Conservation (phyloP, 768 basidiomycete genomes). For the Leccinum longicurvipes region DNA sequence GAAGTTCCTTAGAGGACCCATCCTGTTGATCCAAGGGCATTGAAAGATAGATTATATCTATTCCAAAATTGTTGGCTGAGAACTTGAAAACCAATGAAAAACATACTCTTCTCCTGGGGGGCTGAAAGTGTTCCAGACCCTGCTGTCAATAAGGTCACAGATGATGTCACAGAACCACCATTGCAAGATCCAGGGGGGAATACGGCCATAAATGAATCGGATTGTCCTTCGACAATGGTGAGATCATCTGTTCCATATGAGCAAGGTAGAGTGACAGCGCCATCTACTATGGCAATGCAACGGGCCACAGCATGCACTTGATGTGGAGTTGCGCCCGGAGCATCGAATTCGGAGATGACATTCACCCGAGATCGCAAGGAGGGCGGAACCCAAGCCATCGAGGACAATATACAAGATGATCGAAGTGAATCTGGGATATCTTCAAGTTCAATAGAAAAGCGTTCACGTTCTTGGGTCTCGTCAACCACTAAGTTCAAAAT, state of each 20-base stretch:
- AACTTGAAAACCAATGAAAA: not conserved
- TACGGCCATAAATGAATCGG: slow-evolving; percentile 66
- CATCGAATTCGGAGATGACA: slow-evolving; percentile 7
- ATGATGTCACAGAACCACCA: slow-evolving; percentile 43
- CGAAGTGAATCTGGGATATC: slow-evolving; percentile 59
- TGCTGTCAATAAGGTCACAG: slow-evolving; percentile 62
- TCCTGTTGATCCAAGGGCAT: slow-evolving; percentile 40
- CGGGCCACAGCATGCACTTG: slow-evolving; percentile 35
- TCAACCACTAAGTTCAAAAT: slow-evolving; percentile 32
- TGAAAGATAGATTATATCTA: slow-evolving; percentile 60
- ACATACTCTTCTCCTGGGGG: slow-evolving; percentile 62
- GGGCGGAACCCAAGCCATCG: slow-evolving; percentile 35
- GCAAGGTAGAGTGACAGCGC: slow-evolving; percentile 23
- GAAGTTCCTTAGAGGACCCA: slow-evolving; percentile 37
- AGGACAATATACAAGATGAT: slow-evolving; percentile 55
- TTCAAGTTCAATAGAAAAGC: slow-evolving; percentile 50
- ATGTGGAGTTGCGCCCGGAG: not conserved
- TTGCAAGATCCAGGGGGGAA: slow-evolving; percentile 67
- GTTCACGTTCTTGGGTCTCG: slow-evolving; percentile 5
- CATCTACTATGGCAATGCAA: slow-evolving; percentile 51
- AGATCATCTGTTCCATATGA: slow-evolving; percentile 25
- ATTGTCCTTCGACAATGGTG: slow-evolving; percentile 17
- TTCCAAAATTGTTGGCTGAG: slow-evolving; percentile 2
- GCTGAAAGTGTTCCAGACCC: slow-evolving; percentile 74
- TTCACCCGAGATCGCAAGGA: slow-evolving; percentile 24